phyloP scores from a whole-genome alignment of 2,329 filamentous ascomycete genomes.

The Rosellinia necatrix region DNA sequence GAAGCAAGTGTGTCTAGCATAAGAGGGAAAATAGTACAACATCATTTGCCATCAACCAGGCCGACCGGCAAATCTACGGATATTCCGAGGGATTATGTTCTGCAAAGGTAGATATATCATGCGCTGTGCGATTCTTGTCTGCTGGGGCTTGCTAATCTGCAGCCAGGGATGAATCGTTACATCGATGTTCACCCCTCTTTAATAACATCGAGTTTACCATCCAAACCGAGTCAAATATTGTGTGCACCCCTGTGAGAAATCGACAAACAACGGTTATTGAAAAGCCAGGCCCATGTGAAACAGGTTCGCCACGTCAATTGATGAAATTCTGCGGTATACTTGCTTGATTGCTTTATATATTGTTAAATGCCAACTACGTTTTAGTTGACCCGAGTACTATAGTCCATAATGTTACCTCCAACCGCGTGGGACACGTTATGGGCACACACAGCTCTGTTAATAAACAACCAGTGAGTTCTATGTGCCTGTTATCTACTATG shows the following conservation, averaged over 20 bases:
- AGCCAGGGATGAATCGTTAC: conserved; percentile 16
- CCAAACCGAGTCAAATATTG: conserved; percentile 17
- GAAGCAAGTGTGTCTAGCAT: neutral
- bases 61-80: neutral
- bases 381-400: neutral
- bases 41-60: neutral
- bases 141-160: neutral
- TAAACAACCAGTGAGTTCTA: neutral
- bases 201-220: conserved; percentile 37
- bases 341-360: neutral
- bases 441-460: neutral
- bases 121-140: neutral
- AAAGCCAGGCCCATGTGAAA: conserved; percentile 17
- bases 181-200: conserved; percentile 28
- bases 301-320: conserved; percentile 6
- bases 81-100: neutral
- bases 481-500: neutral
- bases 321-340: neutral
- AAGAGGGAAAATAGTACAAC: neutral
- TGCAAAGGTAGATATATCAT: conserved; percentile 1
- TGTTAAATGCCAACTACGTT: neutral
- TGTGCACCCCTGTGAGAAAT: conserved; percentile 28
- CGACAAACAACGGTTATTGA: conserved; percentile 39
- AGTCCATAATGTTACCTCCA: neutral
- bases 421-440: neutral